These are phyloP conservation scores for Orbilia javanica DNA, from an alignment of 2,329 filamentous ascomycete genomes.

Conservation along the genomic window DNA sequence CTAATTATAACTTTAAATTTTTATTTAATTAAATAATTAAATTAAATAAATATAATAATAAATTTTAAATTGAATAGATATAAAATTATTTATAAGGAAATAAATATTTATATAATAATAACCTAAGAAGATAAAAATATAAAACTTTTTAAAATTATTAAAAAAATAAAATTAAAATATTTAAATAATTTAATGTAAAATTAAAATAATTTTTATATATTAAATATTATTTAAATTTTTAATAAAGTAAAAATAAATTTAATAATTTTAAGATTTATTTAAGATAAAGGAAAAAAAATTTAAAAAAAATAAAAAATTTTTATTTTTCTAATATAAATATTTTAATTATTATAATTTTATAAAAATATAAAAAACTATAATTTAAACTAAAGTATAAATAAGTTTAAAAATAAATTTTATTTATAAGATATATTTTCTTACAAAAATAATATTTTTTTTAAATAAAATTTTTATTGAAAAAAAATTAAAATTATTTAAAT, in stretches of 20 bases:
- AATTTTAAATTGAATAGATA: background rate
- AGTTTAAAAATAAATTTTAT: conserved; percentile 1
- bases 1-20: background rate
- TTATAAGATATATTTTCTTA: too few relatives aligned
- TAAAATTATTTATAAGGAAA: too few relatives aligned
- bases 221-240: too few relatives aligned
- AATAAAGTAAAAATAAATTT: background rate
- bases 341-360: background rate
- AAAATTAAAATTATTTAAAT: too few relatives aligned
- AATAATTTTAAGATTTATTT: conserved; percentile 12
- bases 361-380: conserved; percentile 9
- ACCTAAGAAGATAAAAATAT: too few relatives aligned
- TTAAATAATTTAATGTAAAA: background rate
- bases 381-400: conserved; percentile 15
- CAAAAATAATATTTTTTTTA: too few relatives aligned
- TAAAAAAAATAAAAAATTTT: background rate
- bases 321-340: background rate
- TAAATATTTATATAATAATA: too few relatives aligned
- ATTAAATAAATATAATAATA: background rate
- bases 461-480: too few relatives aligned
- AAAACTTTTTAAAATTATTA: too few relatives aligned
- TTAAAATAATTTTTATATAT: background rate
- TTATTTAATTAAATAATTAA: too few relatives aligned
- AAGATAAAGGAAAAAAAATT: background rate
- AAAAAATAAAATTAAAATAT: background rate